Base-by-base conservation (phyloP, 768 basidiomycete species). In the Kwoniella mangroviensis region DNA sequence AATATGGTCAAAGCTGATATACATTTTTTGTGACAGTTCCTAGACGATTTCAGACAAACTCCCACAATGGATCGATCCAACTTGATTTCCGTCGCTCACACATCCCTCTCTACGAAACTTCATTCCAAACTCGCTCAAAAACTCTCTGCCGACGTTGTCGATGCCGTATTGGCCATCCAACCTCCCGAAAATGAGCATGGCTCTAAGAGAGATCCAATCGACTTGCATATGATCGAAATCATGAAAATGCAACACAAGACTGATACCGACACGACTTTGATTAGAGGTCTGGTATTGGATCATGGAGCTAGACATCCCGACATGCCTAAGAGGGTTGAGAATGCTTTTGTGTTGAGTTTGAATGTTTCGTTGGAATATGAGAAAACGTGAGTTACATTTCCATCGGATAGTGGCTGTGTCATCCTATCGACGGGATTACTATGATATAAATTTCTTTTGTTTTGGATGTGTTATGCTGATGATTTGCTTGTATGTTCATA, bases 181-280 rank as follows among this genome's bases (percentile, higher is more conserved):
- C 79, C 83, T 42, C 84, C 88, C 22, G 88, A 90, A 68, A 73
- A 76, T 21, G 69, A 80, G 15, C 73, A 74, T 11, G 79, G 85
- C 86, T 88, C 89, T 75, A 91, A 88, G 87, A 88, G 87, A 63
- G 90, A 94, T 75, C 94, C 95, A 60, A 95, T 98, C 80, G 97
- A 99, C 86, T 86, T 99, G 67, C 96, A 98, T 85, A 99, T 99
- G 97, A 86, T 99, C 62, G 97, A 99, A 85, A 90, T 98, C 72
- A 98, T 98, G 97, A 98, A 98, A 86, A 99, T 99, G 97, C 96
- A 97, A 84, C 97, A 99, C 85, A 91, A 95, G 78, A 95, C 91
- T 53, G 94, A 97, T 72, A 94, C 93, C 24, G 97, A 99, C 84
- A 99, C 97, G 40, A 92, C 97, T 82, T 89, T 99, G 49, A 86